Evolutionary conservation across 2,329 filamentous ascomycete species (phyloP).

Genomic region (Colletotrichum karsti): DNA sequence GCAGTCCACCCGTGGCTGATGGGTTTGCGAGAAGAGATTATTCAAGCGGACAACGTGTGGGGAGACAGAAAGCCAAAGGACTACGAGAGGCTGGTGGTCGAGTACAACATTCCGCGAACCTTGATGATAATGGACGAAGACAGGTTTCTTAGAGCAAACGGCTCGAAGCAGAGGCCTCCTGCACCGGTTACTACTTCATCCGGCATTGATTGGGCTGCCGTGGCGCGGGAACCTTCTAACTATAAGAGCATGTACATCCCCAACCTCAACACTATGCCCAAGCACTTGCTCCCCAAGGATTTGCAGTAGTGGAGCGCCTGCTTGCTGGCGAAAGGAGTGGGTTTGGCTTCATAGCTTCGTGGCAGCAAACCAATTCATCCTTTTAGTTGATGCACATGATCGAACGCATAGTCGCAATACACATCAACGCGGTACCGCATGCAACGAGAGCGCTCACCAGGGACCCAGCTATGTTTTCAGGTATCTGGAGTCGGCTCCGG

Average conservation of each 20-base stretch:
- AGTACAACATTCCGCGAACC: conserved; percentile 31
- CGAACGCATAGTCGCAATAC: too few relatives aligned
- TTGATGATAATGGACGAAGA: not conserved
- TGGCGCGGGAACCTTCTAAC: not conserved
- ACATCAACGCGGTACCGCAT: too few relatives aligned
- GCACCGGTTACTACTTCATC: not conserved
- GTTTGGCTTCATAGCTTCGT: too few relatives aligned
- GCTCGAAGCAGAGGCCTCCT: not conserved
- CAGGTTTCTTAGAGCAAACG: not conserved
- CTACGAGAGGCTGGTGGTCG: conserved; percentile 24
- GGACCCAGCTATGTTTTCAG: too few relatives aligned
- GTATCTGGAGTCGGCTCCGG: too few relatives aligned
- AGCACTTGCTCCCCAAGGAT: not conserved
- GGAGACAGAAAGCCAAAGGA: not conserved
- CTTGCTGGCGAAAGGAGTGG: not conserved
- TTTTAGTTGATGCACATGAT: too few relatives aligned
- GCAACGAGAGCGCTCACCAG: too few relatives aligned
- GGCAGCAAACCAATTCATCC: too few relatives aligned
- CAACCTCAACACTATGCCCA: not conserved
- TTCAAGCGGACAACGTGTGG: not conserved
- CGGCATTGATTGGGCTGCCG: not conserved
- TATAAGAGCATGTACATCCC: not conserved
- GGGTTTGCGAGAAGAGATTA: not conserved
- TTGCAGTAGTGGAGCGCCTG: not conserved
- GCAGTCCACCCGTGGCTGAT: not conserved